Conservation (phyloP, 306 rosid genomes). For the Lotus japonicus region DNA sequence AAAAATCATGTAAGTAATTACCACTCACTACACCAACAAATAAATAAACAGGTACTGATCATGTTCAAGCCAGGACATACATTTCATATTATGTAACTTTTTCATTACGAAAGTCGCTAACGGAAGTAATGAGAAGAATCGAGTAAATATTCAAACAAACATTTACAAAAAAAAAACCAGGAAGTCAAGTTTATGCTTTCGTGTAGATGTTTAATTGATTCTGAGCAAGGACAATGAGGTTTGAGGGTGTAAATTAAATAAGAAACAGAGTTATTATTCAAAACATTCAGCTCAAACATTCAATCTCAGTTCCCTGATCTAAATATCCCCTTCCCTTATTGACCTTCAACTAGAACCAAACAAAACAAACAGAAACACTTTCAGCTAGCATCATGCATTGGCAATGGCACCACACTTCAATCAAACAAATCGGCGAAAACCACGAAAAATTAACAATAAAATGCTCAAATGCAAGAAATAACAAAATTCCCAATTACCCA, state of each 20-base stretch:
- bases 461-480: neutral
- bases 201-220: neutral
- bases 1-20: slow-evolving; percentile 3
- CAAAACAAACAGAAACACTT: neutral
- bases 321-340: neutral
- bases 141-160: neutral
- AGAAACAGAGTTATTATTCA: neutral
- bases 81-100: neutral
- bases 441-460: neutral
- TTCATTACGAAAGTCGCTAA: neutral
- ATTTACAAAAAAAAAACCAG: neutral
- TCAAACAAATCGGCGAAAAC: neutral
- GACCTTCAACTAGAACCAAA: neutral
- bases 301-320: neutral
- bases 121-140: neutral
- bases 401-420: neutral
- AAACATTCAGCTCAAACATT: no score
- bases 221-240: neutral
- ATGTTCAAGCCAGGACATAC: neutral
- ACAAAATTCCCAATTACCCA: neutral
- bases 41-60: neutral
- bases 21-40: neutral
- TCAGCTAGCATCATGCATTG: neutral
- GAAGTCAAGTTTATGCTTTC: neutral
- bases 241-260: neutral